A percentile compares a stretch with the other conserved stretches of the same genome.
Conservation (phyloP, 2,329 filamentous ascomycete species). For the Claviceps pazoutovae region DNA sequence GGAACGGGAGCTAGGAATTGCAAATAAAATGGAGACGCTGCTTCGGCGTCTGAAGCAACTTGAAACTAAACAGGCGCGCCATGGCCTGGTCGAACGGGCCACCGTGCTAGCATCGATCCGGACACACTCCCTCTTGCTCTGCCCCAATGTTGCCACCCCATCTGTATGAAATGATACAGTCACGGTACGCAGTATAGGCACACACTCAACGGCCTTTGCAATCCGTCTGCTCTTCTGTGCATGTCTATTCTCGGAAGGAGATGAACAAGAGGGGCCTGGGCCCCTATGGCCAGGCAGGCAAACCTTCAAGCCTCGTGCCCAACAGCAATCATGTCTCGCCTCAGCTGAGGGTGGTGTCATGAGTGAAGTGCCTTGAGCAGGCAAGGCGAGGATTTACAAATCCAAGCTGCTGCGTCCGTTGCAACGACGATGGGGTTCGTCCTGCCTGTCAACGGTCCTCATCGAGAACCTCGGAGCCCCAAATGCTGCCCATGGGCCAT, state of each 20-base stretch:
- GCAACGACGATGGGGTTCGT: not conserved
- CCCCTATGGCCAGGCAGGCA: not conserved
- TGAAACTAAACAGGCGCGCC: slow-evolving; percentile 4
- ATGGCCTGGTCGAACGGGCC: slow-evolving; percentile 1
- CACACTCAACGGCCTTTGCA: not conserved
- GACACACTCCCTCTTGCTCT: not conserved
- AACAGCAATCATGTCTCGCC: not conserved
- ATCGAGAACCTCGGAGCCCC: slow-evolving; percentile 13
- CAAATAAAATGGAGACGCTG: slow-evolving; percentile 1
- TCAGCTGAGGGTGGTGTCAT: not conserved
- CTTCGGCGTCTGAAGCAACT: slow-evolving; percentile 1
- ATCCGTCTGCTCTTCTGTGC: slow-evolving; percentile 17
- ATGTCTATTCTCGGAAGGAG: slow-evolving; percentile 38
- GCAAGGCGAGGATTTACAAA: not conserved
- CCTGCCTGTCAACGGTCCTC: not conserved
- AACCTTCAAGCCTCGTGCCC: not conserved
- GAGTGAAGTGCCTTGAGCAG: not conserved
- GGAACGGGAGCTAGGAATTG: slow-evolving; percentile 22
- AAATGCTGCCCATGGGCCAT: slow-evolving; percentile 6
- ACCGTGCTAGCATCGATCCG: slow-evolving; percentile 7
- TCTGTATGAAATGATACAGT: not conserved
- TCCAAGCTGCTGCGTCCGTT: not conserved
- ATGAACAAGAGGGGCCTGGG: slow-evolving; percentile 8
- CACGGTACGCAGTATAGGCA: not conserved
- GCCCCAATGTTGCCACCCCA: not conserved